Conservation (phyloP, 768 basidiomycete genomes). For the Pleurotus eryngii region DNA sequence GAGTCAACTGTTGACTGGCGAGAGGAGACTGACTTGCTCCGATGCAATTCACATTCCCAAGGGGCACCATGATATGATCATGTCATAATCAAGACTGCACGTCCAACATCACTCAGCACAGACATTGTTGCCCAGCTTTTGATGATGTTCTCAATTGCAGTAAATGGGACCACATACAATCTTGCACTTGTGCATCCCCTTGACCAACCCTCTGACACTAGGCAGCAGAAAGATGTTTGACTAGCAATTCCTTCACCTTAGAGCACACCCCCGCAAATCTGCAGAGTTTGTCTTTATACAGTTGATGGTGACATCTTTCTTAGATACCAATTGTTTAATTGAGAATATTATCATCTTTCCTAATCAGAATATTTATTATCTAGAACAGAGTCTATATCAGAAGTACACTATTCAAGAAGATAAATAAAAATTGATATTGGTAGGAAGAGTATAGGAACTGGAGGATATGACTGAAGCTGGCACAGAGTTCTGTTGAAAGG, state of each 20-base stretch:
- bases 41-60: slow-evolving; percentile 26
- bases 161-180: slow-evolving; percentile 1
- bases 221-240: slow-evolving; percentile 17
- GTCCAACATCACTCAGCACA: slow-evolving; percentile 3
- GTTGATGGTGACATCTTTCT: slow-evolving; percentile 25
- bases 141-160: slow-evolving; percentile 16
- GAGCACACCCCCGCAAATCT: background rate
- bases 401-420: no score
- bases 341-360: no score
- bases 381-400: no score
- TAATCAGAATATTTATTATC: no score
- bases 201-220: slow-evolving; percentile 8
- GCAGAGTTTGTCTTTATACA: slow-evolving; percentile 22
- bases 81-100: slow-evolving; percentile 19
- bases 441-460: no score
- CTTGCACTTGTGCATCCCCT: slow-evolving; percentile 22
- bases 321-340: background rate
- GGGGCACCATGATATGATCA: slow-evolving; percentile 20
- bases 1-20: slow-evolving; percentile 24
- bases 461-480: no score
- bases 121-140: slow-evolving; percentile 18
- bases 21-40: slow-evolving; percentile 21
- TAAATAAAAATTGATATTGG: no score
- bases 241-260: slow-evolving; percentile 17
- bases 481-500: no score